A percentile compares a stretch with the other conserved stretches of the same genome.
Conservation (phyloP, 805 yeast genomes). For the Kluyveromyces wickerhamii region DNA sequence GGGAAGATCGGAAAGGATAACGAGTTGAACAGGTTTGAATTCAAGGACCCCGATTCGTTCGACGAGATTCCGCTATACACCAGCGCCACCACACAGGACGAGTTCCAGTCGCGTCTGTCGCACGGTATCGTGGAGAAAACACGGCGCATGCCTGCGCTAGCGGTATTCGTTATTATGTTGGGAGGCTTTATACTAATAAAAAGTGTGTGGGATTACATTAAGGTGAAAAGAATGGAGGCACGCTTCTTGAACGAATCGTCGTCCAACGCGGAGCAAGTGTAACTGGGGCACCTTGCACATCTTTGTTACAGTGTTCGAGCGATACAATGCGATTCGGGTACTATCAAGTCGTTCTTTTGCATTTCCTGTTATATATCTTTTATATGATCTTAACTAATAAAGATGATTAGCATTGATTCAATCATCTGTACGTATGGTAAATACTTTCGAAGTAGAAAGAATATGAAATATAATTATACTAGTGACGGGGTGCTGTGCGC, state of each 20-base stretch:
- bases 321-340: too few species aligned
- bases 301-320: too few species aligned
- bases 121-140: conserved; percentile 28
- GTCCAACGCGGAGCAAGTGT: conserved; percentile 10
- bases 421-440: too few species aligned
- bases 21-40: conserved; percentile 37
- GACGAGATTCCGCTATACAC: conserved; percentile 32
- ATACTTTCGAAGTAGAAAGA: too few species aligned
- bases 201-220: conserved; percentile 61
- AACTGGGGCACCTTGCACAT: too few species aligned
- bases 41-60: conserved; percentile 50
- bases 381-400: conserved; percentile 8
- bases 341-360: too few species aligned
- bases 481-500: too few species aligned
- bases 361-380: not conserved
- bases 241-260: conserved; percentile 17
- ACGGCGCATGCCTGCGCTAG: conserved; percentile 42
- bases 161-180: conserved; percentile 54
- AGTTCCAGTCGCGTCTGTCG: conserved; percentile 24
- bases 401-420: too few species aligned
- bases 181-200: conserved; percentile 62
- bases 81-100: conserved; percentile 18
- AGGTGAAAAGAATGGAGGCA: conserved; percentile 71
- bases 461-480: too few species aligned
- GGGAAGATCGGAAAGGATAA: conserved; percentile 26